These are phyloP conservation scores for Eucalyptus regnans DNA, from an alignment of 345 rosid genomes.

Conservation along the genomic window DNA sequence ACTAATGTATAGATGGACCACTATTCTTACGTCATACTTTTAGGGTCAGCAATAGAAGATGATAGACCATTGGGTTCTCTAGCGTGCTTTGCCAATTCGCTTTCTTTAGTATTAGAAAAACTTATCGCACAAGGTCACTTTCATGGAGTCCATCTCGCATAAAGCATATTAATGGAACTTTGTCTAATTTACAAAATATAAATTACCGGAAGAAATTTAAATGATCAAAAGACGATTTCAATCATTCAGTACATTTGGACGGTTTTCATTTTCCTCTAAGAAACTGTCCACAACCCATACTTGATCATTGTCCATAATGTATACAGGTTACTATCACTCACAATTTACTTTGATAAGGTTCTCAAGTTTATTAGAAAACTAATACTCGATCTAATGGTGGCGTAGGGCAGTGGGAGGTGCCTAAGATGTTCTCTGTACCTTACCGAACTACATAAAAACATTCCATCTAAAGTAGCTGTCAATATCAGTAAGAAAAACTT, in stretches of 20 bases:
- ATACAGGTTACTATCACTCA: neutral
- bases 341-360: neutral
- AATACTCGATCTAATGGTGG: neutral
- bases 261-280: neutral
- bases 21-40: neutral
- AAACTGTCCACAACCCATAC: neutral
- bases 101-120: too few species aligned
- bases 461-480: neutral
- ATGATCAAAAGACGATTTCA: neutral
- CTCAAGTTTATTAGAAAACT: neutral
- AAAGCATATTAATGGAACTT: too few species aligned
- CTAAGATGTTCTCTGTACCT: neutral
- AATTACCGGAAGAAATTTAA: too few species aligned
- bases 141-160: too few species aligned
- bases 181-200: too few species aligned
- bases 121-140: too few species aligned
- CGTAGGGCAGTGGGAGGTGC: neutral
- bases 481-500: neutral
- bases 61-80: neutral
- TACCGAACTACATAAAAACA: conserved; percentile 20
- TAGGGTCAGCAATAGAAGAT: neutral
- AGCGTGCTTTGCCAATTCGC: neutral
- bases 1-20: neutral
- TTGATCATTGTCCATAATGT: neutral
- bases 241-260: neutral